Percentiles rank a stretch among this genome's conserved stretches.
Evolutionary conservation across 805 yeast genomes (phyloP).

Genomic region (Ogataea paradorogensis): DNA sequence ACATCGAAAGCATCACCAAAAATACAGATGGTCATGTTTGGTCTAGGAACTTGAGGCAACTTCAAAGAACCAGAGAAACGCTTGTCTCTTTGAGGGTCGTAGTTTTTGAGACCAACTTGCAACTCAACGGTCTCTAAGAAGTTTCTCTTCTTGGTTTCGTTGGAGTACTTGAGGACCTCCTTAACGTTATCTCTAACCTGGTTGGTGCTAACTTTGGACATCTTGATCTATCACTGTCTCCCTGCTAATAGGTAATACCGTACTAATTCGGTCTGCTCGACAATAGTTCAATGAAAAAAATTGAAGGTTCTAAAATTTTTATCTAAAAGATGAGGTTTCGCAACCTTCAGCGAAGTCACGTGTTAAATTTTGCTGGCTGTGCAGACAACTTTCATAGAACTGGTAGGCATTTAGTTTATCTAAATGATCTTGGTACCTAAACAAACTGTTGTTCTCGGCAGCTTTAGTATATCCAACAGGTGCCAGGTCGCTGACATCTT

Average conservation of each 20-base stretch:
- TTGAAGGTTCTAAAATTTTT: background rate
- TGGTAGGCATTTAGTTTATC: too few species aligned
- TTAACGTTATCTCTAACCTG: slow-evolving; percentile 97
- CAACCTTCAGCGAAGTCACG: slow-evolving; percentile 1
- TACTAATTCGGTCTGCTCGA: slow-evolving; percentile 45
- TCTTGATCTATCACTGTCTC: slow-evolving; percentile 56
- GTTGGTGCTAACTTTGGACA: slow-evolving; percentile 82
- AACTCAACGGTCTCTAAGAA: slow-evolving; percentile 99
- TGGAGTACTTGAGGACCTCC: slow-evolving; percentile 85
- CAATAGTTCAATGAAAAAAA: slow-evolving; percentile 29
- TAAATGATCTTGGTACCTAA: too few species aligned
- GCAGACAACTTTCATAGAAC: background rate
- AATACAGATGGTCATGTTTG: slow-evolving; percentile 99
- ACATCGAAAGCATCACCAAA: slow-evolving; percentile 99
- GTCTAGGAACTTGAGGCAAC: slow-evolving; percentile 99
- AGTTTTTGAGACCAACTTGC: slow-evolving; percentile 99
- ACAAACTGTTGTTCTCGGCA: background rate
- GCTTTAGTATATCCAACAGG: background rate
- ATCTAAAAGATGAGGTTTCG: background rate
- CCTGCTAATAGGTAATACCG: slow-evolving; percentile 54
- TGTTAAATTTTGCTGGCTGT: background rate
- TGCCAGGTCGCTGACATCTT: background rate
- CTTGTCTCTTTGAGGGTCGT: slow-evolving; percentile 99
- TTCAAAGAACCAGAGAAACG: slow-evolving; percentile 99
- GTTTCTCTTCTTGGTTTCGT: slow-evolving; percentile 99